phyloP scores from a whole-genome alignment of 345 rosid genomes.

The Syzygium grande region DNA sequence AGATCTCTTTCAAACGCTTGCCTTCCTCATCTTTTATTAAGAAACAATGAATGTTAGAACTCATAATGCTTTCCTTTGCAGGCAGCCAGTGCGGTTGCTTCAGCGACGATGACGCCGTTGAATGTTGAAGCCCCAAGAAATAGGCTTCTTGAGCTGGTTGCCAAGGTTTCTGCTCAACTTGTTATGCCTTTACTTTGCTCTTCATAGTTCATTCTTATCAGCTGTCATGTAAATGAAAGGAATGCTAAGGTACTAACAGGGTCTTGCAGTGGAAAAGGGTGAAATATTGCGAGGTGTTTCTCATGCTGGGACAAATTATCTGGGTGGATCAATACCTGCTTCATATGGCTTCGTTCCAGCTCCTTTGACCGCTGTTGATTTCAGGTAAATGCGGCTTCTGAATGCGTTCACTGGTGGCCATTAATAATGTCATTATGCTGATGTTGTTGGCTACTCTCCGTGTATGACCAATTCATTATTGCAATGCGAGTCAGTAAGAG shows the following conservation, averaged over 20 bases:
- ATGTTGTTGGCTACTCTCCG: not conserved
- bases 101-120: constrained; percentile 76
- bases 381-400: constrained; percentile 31
- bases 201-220: not conserved
- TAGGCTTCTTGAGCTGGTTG: constrained; percentile 71
- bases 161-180: constrained; percentile 41
- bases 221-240: not conserved
- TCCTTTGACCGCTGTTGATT: constrained; percentile 54
- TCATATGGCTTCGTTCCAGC: constrained; percentile 42
- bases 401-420: not conserved
- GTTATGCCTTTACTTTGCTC: not conserved
- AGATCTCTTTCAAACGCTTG: not conserved
- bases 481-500: not conserved
- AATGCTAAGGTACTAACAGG: constrained; percentile 50
- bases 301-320: constrained; percentile 26
- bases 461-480: not conserved
- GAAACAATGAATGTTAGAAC: not conserved
- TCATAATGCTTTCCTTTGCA: constrained; percentile 10
- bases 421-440: not conserved
- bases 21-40: not conserved
- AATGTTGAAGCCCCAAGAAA: constrained; percentile 56
- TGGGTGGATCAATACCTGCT: constrained; percentile 20
- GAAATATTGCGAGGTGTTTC: constrained; percentile 45
- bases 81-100: constrained; percentile 79
- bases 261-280: constrained; percentile 76